Evolutionary conservation across 768 basidiomycete genomes (phyloP), one percentile per base, ranked within the genome.

Genomic region (Phylloporus rhodoxanthus): DNA sequence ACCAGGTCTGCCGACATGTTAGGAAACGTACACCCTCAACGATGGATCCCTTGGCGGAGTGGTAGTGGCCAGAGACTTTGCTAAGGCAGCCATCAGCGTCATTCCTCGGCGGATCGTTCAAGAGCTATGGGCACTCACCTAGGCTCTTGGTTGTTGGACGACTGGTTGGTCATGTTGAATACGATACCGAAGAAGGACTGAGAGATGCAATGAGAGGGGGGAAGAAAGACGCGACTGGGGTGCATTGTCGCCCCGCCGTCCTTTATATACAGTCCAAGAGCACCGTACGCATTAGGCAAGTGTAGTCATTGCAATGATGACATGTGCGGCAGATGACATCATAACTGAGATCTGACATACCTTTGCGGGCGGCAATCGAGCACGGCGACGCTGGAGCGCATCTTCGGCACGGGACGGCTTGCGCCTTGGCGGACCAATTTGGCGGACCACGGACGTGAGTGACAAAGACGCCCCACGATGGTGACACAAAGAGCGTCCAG

Each of bases 41-140:
- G 17, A 52, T 33, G 14, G 68, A 56, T 3, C 72, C 73, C 59
- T 72, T 75, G 19, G 62, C 28, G 2, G 72, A 70, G 47, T 73
- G 71, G n/a, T 51, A 54, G 44, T 68, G 61, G 21, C 70, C 72
- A 42, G 65, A 50, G 23, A 54, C 11, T 53, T 72, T 73, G 56
- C 72, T 72, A 19, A 15, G 14, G 11, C 6, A 14, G 8, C 14
- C 1, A 25, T 59, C 40, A 54, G 38, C 19, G 11, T 30, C 29
- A 10, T 13, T 29, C 13, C 29, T 4, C 11, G 29, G 11, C 3
- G 29, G 23, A 3, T 23, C 23, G 23, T 23, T 23, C 23, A 5
- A 23, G 23, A 23, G n/a, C n/a, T n/a, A n/a, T n/a, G n/a, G n/a
- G 13, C 6, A 17, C 56, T 54, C 20, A 69, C 66, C 66, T 68